A percentile compares a stretch with the other conserved stretches of the same genome.
Evolutionary conservation across 1,284 basidiomycete genomes (phyloP).

Genomic region (Hemileia vastatrix): DNA sequence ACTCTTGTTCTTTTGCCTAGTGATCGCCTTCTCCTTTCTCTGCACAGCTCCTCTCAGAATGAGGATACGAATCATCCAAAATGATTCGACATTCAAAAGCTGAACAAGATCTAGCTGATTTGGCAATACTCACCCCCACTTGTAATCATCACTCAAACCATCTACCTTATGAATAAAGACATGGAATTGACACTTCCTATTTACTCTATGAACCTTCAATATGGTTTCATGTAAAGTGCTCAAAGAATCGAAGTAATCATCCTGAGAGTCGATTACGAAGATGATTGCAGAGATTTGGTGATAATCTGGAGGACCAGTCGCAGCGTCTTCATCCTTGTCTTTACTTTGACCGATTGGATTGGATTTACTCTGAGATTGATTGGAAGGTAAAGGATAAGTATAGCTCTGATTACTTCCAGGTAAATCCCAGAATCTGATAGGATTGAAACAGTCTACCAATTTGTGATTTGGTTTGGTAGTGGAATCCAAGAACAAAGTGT

Average conservation of each 20-base stretch:
- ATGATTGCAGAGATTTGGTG: conserved; percentile 29
- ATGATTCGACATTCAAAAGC: too few relatives aligned
- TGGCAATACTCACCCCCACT: too few relatives aligned
- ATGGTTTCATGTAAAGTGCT: conserved; percentile 31
- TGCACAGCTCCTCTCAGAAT: too few relatives aligned
- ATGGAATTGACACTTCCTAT: too few relatives aligned
- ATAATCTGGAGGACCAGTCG: background rate
- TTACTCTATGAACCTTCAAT: too few relatives aligned
- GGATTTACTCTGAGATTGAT: background rate
- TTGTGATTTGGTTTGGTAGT: conserved; percentile 28
- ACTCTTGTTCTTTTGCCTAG: too few relatives aligned
- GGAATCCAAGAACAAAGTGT: too few relatives aligned
- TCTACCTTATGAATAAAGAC: too few relatives aligned
- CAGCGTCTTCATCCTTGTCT: background rate
- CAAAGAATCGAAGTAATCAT: conserved; percentile 40
- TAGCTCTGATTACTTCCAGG: conserved; percentile 28
- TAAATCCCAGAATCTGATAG: conserved; percentile 34
- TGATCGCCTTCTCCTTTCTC: too few relatives aligned
- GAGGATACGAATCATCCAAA: too few relatives aligned
- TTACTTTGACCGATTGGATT: background rate
- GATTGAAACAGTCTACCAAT: conserved; percentile 30
- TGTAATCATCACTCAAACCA: too few relatives aligned
- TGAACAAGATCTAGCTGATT: too few relatives aligned
- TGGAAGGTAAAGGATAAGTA: background rate
- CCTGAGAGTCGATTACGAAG: conserved; percentile 40